These are phyloP conservation scores for Aspergillus novofumigatus DNA, from an alignment of 2,329 filamentous ascomycete species.

Conservation along the genomic window DNA sequence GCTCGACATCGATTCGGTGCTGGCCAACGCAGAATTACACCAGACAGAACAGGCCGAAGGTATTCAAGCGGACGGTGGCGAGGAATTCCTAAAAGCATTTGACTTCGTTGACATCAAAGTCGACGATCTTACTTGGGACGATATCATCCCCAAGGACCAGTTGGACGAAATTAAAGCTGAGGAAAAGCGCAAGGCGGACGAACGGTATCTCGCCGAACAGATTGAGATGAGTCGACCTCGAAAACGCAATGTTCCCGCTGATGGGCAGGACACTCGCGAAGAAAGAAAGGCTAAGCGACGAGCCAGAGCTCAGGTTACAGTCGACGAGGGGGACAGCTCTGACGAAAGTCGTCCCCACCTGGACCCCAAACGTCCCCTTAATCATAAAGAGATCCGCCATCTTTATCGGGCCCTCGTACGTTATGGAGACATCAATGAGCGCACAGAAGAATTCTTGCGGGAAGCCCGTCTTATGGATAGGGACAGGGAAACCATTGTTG, in stretches of 20 bases:
- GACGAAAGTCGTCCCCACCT: constrained; percentile 47
- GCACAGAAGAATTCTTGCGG: constrained; percentile 77
- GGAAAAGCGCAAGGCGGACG: constrained; percentile 78
- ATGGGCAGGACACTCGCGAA: constrained; percentile 50
- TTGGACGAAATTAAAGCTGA: constrained; percentile 85
- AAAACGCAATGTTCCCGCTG: constrained; percentile 61
- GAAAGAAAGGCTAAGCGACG: constrained; percentile 67
- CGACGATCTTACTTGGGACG: constrained; percentile 88
- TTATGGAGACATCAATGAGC: constrained; percentile 85
- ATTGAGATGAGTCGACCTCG: constrained; percentile 83
- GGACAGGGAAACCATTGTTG: constrained; percentile 73
- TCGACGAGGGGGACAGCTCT: constrained; percentile 67
- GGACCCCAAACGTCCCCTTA: constrained; percentile 85
- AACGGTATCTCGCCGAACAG: constrained; percentile 74
- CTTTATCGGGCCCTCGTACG: constrained; percentile 86
- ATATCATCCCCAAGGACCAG: constrained; percentile 94
- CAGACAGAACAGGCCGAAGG: constrained; percentile 94
- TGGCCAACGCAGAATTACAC: constrained; percentile 95
- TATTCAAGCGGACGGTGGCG: constrained; percentile 91
- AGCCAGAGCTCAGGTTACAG: constrained; percentile 59
- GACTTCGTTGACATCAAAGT: constrained; percentile 98
- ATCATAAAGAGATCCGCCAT: constrained; percentile 88
- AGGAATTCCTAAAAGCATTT: constrained; percentile 84
- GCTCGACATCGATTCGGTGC: constrained; percentile 93
- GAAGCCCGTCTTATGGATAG: constrained; percentile 81